Base-by-base conservation (phyloP, 1,284 basidiomycete genomes). In the Ganoderma leucocontextum region DNA sequence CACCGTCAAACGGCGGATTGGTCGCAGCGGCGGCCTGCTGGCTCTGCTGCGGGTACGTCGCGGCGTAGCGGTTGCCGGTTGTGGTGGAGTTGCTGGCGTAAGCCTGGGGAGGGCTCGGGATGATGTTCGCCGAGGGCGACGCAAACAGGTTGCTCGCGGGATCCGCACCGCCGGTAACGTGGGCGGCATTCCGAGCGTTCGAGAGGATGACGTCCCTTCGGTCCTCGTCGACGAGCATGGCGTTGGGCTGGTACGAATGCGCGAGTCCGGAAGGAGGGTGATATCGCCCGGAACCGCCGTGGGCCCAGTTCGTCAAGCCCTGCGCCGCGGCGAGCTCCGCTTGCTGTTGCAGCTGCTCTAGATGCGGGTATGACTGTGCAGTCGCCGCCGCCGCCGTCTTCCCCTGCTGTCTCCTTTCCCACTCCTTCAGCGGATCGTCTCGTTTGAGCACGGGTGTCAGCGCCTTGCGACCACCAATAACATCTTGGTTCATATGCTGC, bases 331-430 rank as follows among this genome's bases (percentile, higher is more conserved):
- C 93, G 70, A 95, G 83, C 80, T 97, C 95, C 1, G 95, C 96
- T 78, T 97, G 96, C 78, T 97, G 95, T 75, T 97, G 95, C 67
- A 98, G 80, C 78, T 88, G 94, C 78, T 97, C 95, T 62, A 97
- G 84, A 78, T 96, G 95, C 8, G 94, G 94, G 75, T 96, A 95
- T 33, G 91, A 89, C 75, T 91, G 88, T 22, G 89, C 47, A 5
- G 47, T 84, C 36, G 88, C 86, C 10, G 47, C 84, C 38, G 88
- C 86, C 10, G 83, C 79, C 0, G 85, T 83, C 77, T 93, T 92
- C 13, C 91, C 92, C 17, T 88, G 80, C 78, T 94, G 91, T 72
- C 95, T 81, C 74, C 93, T 82, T 81, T 96, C 93, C 96, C 94
- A 97, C 79, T 96, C 95, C 58, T 91, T 88, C 84, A 95, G 92